These are phyloP conservation scores for Ajuga reptans DNA, from an alignment of 305 asterid genomes.

Conservation along the genomic window DNA sequence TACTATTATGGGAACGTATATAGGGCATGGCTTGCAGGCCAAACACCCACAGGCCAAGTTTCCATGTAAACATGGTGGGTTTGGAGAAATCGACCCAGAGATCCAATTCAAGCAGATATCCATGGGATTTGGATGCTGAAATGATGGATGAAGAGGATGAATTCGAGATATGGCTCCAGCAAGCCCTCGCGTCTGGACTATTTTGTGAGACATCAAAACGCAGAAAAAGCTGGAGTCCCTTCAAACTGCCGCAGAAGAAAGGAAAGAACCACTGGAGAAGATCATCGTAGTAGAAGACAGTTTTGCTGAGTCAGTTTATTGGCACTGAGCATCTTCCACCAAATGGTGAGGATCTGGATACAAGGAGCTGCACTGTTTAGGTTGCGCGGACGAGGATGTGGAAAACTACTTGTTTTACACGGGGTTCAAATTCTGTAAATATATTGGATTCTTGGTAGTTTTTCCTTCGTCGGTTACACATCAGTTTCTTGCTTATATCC, in stretches of 20 bases:
- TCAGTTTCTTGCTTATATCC: slow-evolving; percentile 23
- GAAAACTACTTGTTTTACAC: slow-evolving; percentile 32
- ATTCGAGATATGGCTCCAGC: slow-evolving; percentile 92
- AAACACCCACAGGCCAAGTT: slow-evolving; percentile 92
- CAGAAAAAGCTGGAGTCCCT: slow-evolving; percentile 96
- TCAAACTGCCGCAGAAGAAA: slow-evolving; percentile 78
- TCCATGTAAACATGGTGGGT: slow-evolving; percentile 99
- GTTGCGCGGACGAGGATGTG: neutral
- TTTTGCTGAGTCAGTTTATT: neutral
- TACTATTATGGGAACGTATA: neutral
- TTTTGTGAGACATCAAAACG: slow-evolving; percentile 87
- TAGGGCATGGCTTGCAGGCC: slow-evolving; percentile 99
- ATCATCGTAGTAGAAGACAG: slow-evolving; percentile 44
- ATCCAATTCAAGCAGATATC: slow-evolving; percentile 78
- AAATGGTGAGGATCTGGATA: neutral
- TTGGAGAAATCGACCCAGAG: slow-evolving; percentile 63
- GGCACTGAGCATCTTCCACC: neutral
- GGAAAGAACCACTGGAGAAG: slow-evolving; percentile 81
- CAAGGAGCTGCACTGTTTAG: too few species aligned
- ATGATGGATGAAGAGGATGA: slow-evolving; percentile 94
- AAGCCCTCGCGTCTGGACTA: slow-evolving; percentile 91
- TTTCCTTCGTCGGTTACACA: slow-evolving; percentile 18
- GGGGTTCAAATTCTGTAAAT: slow-evolving; percentile 35
- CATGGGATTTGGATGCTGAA: slow-evolving; percentile 97
- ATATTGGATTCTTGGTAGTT: slow-evolving; percentile 24